phyloP scores from a whole-genome alignment of 2,329 filamentous ascomycete genomes.

The Botrytis tulipae region DNA sequence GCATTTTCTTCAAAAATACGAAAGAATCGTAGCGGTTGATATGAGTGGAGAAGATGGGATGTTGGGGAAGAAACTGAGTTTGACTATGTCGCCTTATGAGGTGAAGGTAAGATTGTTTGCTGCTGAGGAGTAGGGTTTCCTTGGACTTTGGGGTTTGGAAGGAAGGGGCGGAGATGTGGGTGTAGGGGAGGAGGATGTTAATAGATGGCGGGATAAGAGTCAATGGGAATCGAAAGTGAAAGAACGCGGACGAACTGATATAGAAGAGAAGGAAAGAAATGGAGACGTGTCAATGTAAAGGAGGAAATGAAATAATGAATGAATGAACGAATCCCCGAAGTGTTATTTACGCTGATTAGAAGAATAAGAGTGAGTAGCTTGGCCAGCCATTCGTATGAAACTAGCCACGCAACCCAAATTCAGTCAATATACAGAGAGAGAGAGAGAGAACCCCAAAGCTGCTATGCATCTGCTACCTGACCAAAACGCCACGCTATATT shows the following conservation, averaged over 20 bases:
- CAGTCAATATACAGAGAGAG: background rate
- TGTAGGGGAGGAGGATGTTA: no score
- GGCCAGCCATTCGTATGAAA: background rate
- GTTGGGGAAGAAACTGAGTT: conserved; percentile 27
- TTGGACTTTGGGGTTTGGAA: background rate
- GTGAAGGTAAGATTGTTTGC: conserved; percentile 30
- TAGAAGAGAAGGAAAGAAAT: background rate
- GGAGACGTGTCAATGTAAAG: background rate
- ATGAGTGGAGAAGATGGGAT: conserved; percentile 13
- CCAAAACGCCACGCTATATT: conserved; percentile 18
- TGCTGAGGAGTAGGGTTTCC: background rate
- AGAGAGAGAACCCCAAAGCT: background rate
- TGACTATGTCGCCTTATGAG: conserved; percentile 28
- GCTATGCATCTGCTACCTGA: background rate
- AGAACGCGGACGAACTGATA: background rate
- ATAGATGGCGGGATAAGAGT: no score
- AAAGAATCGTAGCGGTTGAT: conserved; percentile 28
- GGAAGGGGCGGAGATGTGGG: background rate
- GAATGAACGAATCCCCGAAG: background rate
- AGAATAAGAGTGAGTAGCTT: background rate
- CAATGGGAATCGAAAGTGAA: background rate
- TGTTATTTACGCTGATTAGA: background rate
- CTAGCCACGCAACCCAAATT: background rate
- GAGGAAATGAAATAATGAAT: background rate
- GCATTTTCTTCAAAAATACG: conserved; percentile 37